Base-by-base conservation (phyloP, 164 flowering plant species). In the Chloranthus sessilifolius region DNA sequence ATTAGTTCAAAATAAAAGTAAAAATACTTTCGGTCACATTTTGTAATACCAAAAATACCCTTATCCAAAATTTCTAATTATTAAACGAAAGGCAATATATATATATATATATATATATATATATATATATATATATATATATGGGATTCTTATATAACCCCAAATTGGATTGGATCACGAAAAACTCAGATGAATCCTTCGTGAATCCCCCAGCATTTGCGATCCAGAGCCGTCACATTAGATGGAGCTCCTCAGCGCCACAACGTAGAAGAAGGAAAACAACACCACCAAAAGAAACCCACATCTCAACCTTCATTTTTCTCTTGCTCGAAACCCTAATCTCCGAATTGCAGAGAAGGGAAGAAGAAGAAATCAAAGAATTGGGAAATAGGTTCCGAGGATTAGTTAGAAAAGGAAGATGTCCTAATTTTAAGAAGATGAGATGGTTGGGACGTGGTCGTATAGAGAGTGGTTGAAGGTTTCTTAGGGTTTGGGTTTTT, bases 231-330 rank as follows among this genome's bases (percentile, higher is more conserved):
- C n/a, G n/a, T n/a, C n/a, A n/a, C n/a, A n/a, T n/a, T n/a, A 63
- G 52, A 19, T 68, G 56, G 20, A 61, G 50, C 56, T 63, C 63
- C 41, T 54, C 40, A 21, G 78, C 80, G 47, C 42, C 73, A 31
- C 48, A 17, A 53, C 25, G 30, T 12, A 44, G 7, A 24, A 44
- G 31, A 44, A 24, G 28, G 25, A 44, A 14, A 44, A 26, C 17
- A 25, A 24, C 8, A 23, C 24, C 24, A 44, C 7, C 31, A 24
- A 19, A 25, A 25, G 26, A n/a, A 44, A 24, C 48, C 48, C 48
- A 44, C 17, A 21, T 44, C 31, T 20, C 48, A 44, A 44, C 24
- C 25, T 15, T 17, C 48, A 44, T 44, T 44, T 12, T 26, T 17
- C 20, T n/a, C n/a, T n/a, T n/a, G n/a, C n/a, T n/a, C n/a, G n/a